Percentiles rank a stretch among this genome's conserved stretches.
Evolutionary conservation across 163 green algal genomes (phyloP).

Genomic region (Scenedesmus sp.): DNA sequence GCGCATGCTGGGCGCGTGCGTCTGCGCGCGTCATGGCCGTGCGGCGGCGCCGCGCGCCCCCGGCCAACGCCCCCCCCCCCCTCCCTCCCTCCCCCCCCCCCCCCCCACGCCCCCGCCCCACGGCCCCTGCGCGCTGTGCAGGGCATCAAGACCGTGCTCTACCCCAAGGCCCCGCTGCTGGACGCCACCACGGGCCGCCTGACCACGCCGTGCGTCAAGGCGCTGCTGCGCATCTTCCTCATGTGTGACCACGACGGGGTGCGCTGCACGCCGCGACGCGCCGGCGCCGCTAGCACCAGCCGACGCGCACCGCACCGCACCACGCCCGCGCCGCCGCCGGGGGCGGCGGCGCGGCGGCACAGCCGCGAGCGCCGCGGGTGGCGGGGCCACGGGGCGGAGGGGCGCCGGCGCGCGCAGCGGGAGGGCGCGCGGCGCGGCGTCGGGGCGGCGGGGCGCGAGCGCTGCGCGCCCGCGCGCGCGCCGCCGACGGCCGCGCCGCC

Average conservation of each 20-base stretch:
- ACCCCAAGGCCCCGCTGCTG: constrained; percentile 82
- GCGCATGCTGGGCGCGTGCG: background rate
- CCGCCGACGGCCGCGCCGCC: background rate
- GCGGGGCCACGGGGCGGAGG: too few species aligned
- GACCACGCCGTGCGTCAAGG: constrained; percentile 81
- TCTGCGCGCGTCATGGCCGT: background rate
- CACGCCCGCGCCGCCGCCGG: background rate
- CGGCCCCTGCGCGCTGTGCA: too few species aligned
- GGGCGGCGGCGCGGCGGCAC: background rate
- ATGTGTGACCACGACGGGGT: constrained; percentile 88
- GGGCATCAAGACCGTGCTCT: constrained; percentile 72
- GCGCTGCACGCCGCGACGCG: constrained; percentile 10
- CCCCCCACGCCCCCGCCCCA: too few species aligned
- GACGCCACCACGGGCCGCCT: constrained; percentile 58
- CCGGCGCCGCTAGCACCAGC: background rate
- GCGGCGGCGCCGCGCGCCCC: too few species aligned
- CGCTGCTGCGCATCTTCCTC: constrained; percentile 92
- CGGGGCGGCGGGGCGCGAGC: too few species aligned
- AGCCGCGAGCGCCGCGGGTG: too few species aligned
- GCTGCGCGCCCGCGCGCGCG: too few species aligned
- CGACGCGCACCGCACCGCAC: background rate
- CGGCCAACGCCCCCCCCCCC: too few species aligned
- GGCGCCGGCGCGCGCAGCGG: too few species aligned
- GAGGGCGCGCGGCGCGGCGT: too few species aligned
- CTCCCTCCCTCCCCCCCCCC: too few species aligned